Base-by-base conservation (phyloP, 148 eudicot genomes). In the Spergularia bocconei region DNA sequence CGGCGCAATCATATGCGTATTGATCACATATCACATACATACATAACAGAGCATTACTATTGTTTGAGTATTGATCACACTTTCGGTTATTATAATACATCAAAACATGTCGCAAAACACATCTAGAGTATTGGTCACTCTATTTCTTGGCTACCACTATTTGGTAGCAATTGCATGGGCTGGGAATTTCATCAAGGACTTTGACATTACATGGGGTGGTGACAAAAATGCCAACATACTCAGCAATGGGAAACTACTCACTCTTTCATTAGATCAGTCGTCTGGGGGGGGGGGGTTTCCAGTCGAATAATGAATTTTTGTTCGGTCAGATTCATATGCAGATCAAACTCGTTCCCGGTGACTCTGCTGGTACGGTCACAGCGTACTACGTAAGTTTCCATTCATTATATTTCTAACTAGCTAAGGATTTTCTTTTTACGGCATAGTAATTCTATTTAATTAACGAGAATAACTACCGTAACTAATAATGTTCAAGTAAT, bases 171-270 rank as follows among this genome's bases (percentile, higher is more conserved):
- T 69, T 5, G 75, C 75, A 36, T 4, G 14, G 54, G 69, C 53
- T 38, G 70, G 62, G 7, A 77, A 25, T 70, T 77, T 77, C 38
- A 62, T 13, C 21, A 20, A 39, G 44, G 80, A 77, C 57, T 70
- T 77, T 11, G 62, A 77, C 17, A 51, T 77, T 25, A 69, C 80
- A 14, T 77, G 80, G 80, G 80, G 80, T 33, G 62, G 4, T 51
- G 75, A 61, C 33, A 59, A 61, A n/a, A 59, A 52, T 70, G 80
- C 69, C 53, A 70, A 62, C 33, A 62, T 70, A 38, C 10, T 53
- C 36, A 39, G 36, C 11, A 77, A 62, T 51, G 80, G 80, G 15
- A 77, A 77, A 41, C 80, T 77, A 29, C 74, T 77, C 16, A 33
- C 62, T 13, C 79, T 77, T 15, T 70, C 74, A 1, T 62, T 77